phyloP scores from a whole-genome alignment of 345 rosid genomes.

The Sisymbrium irio region DNA sequence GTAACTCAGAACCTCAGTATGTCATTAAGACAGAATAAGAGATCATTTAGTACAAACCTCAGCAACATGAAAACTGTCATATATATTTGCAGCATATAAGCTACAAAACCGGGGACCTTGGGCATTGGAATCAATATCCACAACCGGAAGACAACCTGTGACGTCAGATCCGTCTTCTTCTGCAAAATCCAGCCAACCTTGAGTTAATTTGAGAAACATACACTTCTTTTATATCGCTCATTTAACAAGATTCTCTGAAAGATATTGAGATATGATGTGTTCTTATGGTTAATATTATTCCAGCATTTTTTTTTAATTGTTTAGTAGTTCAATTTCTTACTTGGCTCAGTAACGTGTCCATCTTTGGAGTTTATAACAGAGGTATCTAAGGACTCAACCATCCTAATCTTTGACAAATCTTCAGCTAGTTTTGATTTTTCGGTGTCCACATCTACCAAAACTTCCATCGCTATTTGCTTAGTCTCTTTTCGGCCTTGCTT shows the following conservation, averaged over 20 bases:
- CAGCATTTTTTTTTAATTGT: neutral
- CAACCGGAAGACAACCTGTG: conserved; percentile 26
- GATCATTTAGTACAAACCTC: conserved; percentile 57
- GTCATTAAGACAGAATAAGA: neutral
- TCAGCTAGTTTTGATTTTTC: conserved; percentile 54
- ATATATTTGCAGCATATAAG: conserved; percentile 67
- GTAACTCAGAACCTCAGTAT: neutral
- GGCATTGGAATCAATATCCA: conserved; percentile 62
- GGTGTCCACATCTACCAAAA: conserved; percentile 18
- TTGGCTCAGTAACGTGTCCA: conserved; percentile 19
- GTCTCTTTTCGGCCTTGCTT: conserved; percentile 33
- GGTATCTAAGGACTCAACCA: conserved; percentile 48
- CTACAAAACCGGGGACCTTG: conserved; percentile 65
- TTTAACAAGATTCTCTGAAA: no score
- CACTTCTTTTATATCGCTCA: neutral
- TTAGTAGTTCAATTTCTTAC: neutral
- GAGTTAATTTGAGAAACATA: neutral
- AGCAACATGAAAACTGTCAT: conserved; percentile 44
- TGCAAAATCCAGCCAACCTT: conserved; percentile 39
- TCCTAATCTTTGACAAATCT: conserved; percentile 63
- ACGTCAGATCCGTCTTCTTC: conserved; percentile 38
- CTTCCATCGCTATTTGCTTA: conserved; percentile 19
- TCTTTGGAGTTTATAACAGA: conserved; percentile 35
- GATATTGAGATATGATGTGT: no score
- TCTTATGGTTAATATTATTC: neutral